Conservation (phyloP, 2,329 filamentous ascomycete genomes). For the Exserohilum turcica region DNA sequence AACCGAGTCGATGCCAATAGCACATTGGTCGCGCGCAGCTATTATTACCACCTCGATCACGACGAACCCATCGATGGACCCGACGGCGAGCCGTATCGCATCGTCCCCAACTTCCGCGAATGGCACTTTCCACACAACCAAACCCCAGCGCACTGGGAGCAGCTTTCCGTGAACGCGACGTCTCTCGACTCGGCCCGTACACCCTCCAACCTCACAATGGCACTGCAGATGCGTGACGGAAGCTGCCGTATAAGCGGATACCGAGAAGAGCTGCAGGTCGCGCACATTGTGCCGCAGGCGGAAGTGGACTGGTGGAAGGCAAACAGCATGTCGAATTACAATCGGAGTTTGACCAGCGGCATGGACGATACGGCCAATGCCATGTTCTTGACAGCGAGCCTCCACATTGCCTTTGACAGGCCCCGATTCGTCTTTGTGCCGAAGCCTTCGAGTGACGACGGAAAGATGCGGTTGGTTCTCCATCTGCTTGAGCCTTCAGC, state of each 20-base stretch:
- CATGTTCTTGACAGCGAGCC: constrained; percentile 19
- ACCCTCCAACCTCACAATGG: constrained; percentile 9
- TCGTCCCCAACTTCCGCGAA: constrained; percentile 12
- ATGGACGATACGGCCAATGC: constrained; percentile 8
- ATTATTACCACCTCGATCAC: constrained; percentile 15
- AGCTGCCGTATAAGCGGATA: constrained; percentile 9
- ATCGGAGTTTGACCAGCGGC: constrained; percentile 3
- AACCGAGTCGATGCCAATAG: constrained; percentile 10
- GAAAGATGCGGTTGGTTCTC: constrained; percentile 5
- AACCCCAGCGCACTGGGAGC: constrained; percentile 9
- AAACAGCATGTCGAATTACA: constrained; percentile 12
- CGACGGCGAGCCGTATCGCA: constrained; percentile 8
- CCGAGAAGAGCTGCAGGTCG: constrained; percentile 10
- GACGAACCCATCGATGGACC: too few relatives aligned
- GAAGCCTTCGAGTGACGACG: constrained; percentile 11
- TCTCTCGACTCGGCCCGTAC: background rate
- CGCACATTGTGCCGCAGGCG: constrained; percentile 10
- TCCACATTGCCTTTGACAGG: constrained; percentile 25
- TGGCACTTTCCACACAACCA: constrained; percentile 10
- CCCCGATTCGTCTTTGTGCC: constrained; percentile 20
- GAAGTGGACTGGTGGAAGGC: constrained; percentile 13
- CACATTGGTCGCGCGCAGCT: constrained; percentile 7
- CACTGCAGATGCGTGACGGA: constrained; percentile 9
- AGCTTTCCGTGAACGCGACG: background rate
- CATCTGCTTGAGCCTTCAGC: constrained; percentile 1